Evolutionary conservation across 73 alveolate genomes (phyloP), one percentile per base, ranked within the genome.

Genomic region (Halteria grandinella): DNA sequence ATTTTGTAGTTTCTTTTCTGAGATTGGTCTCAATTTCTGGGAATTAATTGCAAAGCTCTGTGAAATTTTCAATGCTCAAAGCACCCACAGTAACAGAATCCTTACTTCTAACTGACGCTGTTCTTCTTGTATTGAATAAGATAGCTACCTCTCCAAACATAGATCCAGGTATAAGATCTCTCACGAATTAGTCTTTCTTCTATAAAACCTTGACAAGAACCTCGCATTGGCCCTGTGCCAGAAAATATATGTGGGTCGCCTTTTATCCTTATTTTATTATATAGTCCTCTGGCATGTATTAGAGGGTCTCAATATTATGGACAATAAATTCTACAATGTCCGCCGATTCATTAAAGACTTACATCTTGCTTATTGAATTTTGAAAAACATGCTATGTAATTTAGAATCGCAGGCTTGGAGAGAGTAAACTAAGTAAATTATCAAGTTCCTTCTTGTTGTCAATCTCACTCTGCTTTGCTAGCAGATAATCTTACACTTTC

Each of bases 111-210:
- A 93, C 89, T 0, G 96, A 76, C 11, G 98, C 98, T 43, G 93
- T 93, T 62, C 98, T 75, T 25, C 62, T 69, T 33, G 90, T 81
- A 62, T 87, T 81, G 43, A 70, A 84, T 15, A 93, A 47, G 36
- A 90, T 72, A 7, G 96, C 89, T 7, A 93, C 79, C 63, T 93
- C 98, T 0, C 98, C 98, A 51, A 93, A 93, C 31, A 23, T 29
- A 17, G 37, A n/a, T 14, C 94, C 94, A 25, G 53, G 59, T 17
- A 14, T 28, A 11, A 85, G 44, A 21, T 27, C 28, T 44, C 79
- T 50, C 43, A 85, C 87, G 39, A 69, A 69, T 37, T 37, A 28
- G 41, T 29, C 31, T 50, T 50, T 33, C 78, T 63, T 29, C 33
- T 57, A 29, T 31, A 57, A n/a, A n/a, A n/a, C n/a, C n/a, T n/a